A percentile compares a stretch with the other conserved stretches of the same genome.
These are phyloP conservation scores for Oryza nivara DNA, from an alignment of 176 grass and related monocot species.

Conservation along the genomic window DNA sequence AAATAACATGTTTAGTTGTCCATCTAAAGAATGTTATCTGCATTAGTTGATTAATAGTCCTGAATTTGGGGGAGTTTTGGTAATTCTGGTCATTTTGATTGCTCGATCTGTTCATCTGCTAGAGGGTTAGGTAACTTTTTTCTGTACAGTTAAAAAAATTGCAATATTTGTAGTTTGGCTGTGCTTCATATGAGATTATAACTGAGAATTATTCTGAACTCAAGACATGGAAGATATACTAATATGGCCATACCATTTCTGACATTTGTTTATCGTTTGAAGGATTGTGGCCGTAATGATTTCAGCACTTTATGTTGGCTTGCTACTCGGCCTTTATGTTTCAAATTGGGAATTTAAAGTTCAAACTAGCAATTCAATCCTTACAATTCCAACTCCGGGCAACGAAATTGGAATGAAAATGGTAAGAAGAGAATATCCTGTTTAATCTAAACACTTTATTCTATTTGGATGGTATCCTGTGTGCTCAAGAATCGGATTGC, in stretches of 20 bases:
- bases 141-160: not conserved
- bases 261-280: constrained; percentile 47
- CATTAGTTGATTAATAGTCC: not conserved
- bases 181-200: constrained; percentile 11
- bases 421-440: constrained; percentile 44
- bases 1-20: constrained; percentile 6
- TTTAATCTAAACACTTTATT: constrained; percentile 18
- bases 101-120: constrained; percentile 11
- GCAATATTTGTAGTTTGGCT: not conserved
- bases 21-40: not conserved
- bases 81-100: constrained; percentile 1
- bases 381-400: constrained; percentile 45
- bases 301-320: constrained; percentile 63
- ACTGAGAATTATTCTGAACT: constrained; percentile 17
- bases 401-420: constrained; percentile 46
- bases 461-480: constrained; percentile 6
- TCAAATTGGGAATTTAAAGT: constrained; percentile 82
- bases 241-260: constrained; percentile 8
- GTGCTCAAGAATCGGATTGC: not conserved
- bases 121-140: not conserved
- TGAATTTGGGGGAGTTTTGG: not conserved
- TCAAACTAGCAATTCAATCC: constrained; percentile 60
- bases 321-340: constrained; percentile 84
- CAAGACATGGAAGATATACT: not conserved
- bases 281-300: constrained; percentile 72